A percentile compares a stretch with the other conserved stretches of the same genome.
Evolutionary conservation across 805 yeast genomes (phyloP).

Genomic region (Danielia oregonensis): DNA sequence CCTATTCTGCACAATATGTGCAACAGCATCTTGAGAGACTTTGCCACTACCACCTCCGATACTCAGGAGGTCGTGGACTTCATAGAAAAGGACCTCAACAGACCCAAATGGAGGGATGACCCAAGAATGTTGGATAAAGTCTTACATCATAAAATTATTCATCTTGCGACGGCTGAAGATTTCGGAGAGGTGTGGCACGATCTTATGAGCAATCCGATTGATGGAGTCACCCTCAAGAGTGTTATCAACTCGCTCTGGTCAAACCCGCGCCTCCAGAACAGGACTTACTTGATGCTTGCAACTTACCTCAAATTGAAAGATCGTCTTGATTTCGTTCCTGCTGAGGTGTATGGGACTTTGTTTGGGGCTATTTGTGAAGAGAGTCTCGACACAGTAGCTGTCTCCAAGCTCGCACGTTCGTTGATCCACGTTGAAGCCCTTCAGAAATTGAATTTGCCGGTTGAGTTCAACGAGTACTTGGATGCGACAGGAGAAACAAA

Average conservation of each 20-base stretch:
- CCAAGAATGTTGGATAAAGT: slow-evolving; percentile 28
- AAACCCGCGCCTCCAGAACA: slow-evolving; percentile 4
- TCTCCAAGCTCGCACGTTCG: slow-evolving; percentile 9
- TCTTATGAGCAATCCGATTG: slow-evolving; percentile 1
- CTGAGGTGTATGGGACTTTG: slow-evolving; percentile 10
- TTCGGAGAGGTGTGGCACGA: slow-evolving; percentile 2
- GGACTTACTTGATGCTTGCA: neutral
- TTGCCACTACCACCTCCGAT: slow-evolving; percentile 24
- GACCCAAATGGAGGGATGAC: slow-evolving; percentile 27
- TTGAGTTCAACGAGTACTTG: slow-evolving; percentile 2
- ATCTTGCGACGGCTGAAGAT: slow-evolving; percentile 4
- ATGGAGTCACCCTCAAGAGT: slow-evolving; percentile 9
- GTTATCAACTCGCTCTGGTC: slow-evolving; percentile 9
- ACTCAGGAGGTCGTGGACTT: slow-evolving; percentile 27
- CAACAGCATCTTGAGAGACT: slow-evolving; percentile 33
- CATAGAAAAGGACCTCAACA: slow-evolving; percentile 31
- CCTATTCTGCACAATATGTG: slow-evolving; percentile 32
- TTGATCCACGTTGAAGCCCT: slow-evolving; percentile 13
- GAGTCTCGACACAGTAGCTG: slow-evolving; percentile 1
- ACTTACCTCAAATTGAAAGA: neutral
- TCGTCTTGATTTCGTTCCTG: slow-evolving; percentile 3
- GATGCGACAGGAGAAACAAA: neutral
- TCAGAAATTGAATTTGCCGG: slow-evolving; percentile 7
- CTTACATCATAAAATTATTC: slow-evolving; percentile 9
- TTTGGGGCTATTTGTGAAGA: slow-evolving; percentile 6